Evolutionary conservation across 139 green algal species (phyloP).

Genomic region (Tetraselmis chui): DNA sequence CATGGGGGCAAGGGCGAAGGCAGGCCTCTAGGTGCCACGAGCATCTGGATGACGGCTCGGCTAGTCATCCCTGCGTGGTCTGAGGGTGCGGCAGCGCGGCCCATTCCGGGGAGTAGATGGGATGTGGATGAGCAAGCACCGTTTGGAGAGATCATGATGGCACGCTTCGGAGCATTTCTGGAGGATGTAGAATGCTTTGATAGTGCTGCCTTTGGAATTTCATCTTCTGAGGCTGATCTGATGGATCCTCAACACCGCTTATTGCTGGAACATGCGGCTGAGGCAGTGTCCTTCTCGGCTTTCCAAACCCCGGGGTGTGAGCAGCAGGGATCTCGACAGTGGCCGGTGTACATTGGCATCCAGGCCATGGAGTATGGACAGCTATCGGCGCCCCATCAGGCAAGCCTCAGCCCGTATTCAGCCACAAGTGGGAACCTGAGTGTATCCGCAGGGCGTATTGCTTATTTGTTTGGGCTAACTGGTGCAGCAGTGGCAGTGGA

Average conservation of each 20-base stretch:
- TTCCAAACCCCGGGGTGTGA: no score
- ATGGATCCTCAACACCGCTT: slow-evolving; percentile 73
- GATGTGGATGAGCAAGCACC: neutral
- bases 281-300: slow-evolving; percentile 10
- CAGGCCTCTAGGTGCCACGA: no score
- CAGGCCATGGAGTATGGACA: neutral
- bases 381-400: neutral
- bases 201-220: slow-evolving; percentile 28
- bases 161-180: slow-evolving; percentile 53
- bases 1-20: no score
- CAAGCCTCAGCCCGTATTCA: neutral
- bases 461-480: slow-evolving; percentile 67
- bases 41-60: neutral
- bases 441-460: slow-evolving; percentile 62
- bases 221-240: slow-evolving; percentile 25
- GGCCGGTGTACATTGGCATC: neutral
- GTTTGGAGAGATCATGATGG: neutral
- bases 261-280: slow-evolving; percentile 40
- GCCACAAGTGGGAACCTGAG: slow-evolving; percentile 30
- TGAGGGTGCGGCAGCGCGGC: neutral
- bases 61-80: neutral
- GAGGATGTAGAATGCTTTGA: slow-evolving; percentile 38
- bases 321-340: neutral
- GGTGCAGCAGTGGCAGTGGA: slow-evolving; percentile 68
- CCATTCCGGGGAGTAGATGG: neutral